phyloP scores from a whole-genome alignment of 139 green algal species.

The Tetratostichococcus sp. region DNA sequence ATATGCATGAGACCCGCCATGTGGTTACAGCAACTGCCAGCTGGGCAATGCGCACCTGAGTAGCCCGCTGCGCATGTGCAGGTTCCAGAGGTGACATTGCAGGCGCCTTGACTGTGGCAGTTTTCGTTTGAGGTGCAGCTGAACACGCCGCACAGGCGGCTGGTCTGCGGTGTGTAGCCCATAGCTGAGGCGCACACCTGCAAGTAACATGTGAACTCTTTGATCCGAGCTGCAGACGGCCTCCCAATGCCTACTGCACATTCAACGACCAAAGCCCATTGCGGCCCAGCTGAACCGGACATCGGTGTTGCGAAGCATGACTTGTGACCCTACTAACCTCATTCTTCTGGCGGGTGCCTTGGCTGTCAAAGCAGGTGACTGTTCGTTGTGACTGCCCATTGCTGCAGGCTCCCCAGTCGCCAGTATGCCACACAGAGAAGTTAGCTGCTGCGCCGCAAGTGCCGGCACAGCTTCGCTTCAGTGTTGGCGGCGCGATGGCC shows the following conservation, averaged over 20 bases:
- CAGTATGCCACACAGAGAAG: background rate
- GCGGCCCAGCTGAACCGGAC: too few species aligned
- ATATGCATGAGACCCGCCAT: background rate
- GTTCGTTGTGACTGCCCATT: background rate
- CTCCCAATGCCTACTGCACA: too few species aligned
- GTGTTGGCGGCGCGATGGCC: too few species aligned
- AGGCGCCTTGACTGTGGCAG: constrained; percentile 14
- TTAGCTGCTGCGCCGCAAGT: background rate
- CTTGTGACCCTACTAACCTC: too few species aligned
- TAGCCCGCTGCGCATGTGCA: constrained; percentile 15
- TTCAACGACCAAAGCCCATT: too few species aligned
- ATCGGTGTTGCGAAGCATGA: too few species aligned
- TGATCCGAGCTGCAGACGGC: background rate
- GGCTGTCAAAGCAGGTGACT: too few species aligned
- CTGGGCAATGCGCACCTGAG: background rate
- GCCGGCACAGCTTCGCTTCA: background rate
- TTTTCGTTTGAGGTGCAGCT: constrained; percentile 5
- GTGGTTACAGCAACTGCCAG: too few species aligned
- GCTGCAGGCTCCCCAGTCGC: background rate
- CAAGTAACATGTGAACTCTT: background rate
- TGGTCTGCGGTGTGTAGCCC: background rate
- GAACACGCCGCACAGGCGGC: constrained; percentile 14
- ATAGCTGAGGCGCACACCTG: constrained; percentile 10
- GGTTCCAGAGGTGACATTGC: constrained; percentile 6
- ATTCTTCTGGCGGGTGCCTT: too few species aligned